phyloP scores from a whole-genome alignment of 140 eudicot genomes.

The Oenanthe javanica region DNA sequence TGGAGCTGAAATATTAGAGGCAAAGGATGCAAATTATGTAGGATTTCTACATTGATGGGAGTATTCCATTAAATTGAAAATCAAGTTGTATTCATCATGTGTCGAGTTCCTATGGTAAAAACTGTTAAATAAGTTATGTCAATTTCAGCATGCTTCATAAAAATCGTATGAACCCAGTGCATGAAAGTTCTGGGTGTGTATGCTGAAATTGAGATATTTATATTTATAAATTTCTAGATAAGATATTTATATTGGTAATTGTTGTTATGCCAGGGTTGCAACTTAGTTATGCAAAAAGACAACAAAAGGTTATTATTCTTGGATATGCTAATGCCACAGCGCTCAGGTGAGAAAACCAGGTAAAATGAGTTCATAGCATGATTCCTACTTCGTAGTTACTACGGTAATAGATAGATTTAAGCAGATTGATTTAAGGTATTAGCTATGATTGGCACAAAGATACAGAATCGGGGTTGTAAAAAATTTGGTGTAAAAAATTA shows the following conservation, averaged over 20 bases:
- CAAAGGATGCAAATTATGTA: background rate
- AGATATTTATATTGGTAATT: slow-evolving; percentile 8
- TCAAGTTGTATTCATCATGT: background rate
- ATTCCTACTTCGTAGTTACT: background rate
- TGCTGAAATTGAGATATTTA: too few relatives aligned
- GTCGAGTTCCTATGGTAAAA: background rate
- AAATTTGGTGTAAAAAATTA: too few relatives aligned
- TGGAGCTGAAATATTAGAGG: background rate
- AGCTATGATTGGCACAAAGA: background rate
- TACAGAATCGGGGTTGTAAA: background rate
- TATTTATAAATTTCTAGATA: too few relatives aligned
- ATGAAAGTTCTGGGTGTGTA: background rate
- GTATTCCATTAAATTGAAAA: background rate
- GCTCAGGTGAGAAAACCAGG: slow-evolving; percentile 61
- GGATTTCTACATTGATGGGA: background rate
- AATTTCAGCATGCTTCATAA: background rate
- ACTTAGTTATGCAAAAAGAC: slow-evolving; percentile 65
- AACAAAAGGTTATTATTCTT: slow-evolving; percentile 62
- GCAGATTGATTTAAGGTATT: background rate
- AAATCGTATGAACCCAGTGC: background rate
- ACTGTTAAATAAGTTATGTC: background rate
- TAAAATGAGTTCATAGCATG: slow-evolving; percentile 20
- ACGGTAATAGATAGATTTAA: background rate
- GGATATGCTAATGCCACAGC: slow-evolving; percentile 74
- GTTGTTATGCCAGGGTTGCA: slow-evolving; percentile 69